These are phyloP conservation scores for Calycina marina DNA, from an alignment of 2,329 filamentous ascomycete species.

Conservation along the genomic window DNA sequence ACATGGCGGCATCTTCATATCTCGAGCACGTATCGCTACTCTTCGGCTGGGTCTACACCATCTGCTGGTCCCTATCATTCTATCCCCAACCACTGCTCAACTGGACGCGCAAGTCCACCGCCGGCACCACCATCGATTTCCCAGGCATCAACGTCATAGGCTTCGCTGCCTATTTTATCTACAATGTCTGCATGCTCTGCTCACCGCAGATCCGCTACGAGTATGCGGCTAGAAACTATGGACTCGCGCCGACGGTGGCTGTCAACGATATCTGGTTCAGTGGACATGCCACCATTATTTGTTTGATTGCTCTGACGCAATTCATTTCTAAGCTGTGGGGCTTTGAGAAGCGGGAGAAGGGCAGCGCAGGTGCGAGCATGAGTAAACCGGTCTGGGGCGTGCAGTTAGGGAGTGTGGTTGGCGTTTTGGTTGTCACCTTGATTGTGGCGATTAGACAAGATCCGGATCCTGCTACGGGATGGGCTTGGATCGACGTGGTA, in stretches of 20 bases:
- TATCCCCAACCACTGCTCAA: constrained; percentile 85
- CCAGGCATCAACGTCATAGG: constrained; percentile 59
- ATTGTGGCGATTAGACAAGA: constrained; percentile 27
- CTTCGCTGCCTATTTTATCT: constrained; percentile 62
- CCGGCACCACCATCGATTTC: constrained; percentile 79
- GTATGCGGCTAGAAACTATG: constrained; percentile 67
- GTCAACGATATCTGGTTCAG: constrained; percentile 88
- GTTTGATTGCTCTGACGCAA: constrained; percentile 60
- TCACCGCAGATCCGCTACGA: constrained; percentile 64
- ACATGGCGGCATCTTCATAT: constrained; percentile 23
- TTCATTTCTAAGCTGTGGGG: constrained; percentile 62
- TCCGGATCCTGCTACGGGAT: constrained; percentile 30
- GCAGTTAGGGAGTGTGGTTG: constrained; percentile 51
- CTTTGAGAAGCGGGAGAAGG: constrained; percentile 42
- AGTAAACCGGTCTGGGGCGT: constrained; percentile 53
- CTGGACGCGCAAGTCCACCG: constrained; percentile 58
- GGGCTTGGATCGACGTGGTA: constrained; percentile 47
- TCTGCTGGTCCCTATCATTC: constrained; percentile 77
- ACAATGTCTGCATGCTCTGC: constrained; percentile 62
- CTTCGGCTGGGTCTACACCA: constrained; percentile 62
- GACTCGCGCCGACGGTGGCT: constrained; percentile 67
- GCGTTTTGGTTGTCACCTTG: constrained; percentile 32
- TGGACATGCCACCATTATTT: constrained; percentile 62
- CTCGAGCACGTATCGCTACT: constrained; percentile 38
- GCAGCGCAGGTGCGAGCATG: constrained; percentile 36